A percentile compares a stretch with the other conserved stretches of the same genome.
Conservation (phyloP, 73 alveolate species). For the Blepharisma stoltei region DNA sequence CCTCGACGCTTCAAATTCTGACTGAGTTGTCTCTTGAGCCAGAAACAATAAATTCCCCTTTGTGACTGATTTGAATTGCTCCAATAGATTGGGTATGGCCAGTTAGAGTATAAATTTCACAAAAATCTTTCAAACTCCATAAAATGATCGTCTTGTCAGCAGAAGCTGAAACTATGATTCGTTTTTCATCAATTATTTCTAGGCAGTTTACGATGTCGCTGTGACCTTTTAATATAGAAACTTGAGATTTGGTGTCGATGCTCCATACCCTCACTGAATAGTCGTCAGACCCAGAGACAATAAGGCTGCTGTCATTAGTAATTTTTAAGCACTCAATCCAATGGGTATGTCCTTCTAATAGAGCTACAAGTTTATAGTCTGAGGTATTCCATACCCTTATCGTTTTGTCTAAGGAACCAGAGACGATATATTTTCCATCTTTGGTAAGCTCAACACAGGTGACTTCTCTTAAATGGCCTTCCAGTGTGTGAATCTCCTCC, state of each 20-base stretch:
- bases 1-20: neutral
- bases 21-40: neutral
- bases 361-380: neutral
- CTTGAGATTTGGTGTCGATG: neutral
- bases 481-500: neutral
- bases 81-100: neutral
- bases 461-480: constrained; percentile 2
- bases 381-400: neutral
- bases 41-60: neutral
- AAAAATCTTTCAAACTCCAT: neutral
- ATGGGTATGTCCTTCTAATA: neutral
- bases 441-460: neutral
- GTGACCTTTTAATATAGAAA: neutral
- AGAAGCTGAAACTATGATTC: neutral
- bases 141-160: neutral
- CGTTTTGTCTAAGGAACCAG: neutral
- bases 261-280: neutral
- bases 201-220: neutral
- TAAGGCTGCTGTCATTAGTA: neutral
- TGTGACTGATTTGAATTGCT: neutral
- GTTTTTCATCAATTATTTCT: neutral
- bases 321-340: neutral
- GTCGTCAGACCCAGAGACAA: neutral
- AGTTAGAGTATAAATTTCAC: neutral
- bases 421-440: constrained; percentile 1